Evolutionary conservation across 192 early-diverging fungal genomes (phyloP).

Genomic region (Chytriomyces sp.): DNA sequence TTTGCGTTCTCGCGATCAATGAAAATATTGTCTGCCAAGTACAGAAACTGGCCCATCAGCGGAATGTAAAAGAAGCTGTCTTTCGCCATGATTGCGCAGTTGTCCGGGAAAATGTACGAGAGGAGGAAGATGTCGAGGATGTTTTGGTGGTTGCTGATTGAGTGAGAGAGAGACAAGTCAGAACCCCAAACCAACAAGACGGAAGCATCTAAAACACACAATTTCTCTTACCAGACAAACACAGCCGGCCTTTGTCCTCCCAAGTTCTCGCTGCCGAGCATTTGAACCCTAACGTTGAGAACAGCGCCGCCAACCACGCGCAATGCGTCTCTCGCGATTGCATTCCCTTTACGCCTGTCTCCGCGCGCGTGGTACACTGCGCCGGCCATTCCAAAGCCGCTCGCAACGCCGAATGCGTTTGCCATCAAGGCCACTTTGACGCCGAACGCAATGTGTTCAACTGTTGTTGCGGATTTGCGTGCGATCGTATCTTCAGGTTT

Average conservation of each 20-base stretch:
- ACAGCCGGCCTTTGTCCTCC: conserved; percentile 5
- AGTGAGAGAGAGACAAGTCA: not conserved
- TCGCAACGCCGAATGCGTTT: conserved; percentile 5
- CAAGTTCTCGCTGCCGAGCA: not conserved
- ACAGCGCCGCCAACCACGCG: not conserved
- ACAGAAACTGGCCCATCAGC: conserved; percentile 45
- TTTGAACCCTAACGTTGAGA: not conserved
- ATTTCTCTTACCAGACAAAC: conserved; percentile 12
- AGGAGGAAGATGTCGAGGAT: conserved; percentile 66
- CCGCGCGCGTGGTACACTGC: not conserved
- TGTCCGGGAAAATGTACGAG: conserved; percentile 1
- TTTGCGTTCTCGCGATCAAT: conserved; percentile 80
- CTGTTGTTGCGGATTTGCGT: not conserved
- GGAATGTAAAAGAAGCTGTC: conserved; percentile 2
- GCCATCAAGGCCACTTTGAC: not conserved
- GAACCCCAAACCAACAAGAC: no score
- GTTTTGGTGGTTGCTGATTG: conserved; percentile 75
- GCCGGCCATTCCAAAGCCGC: not conserved
- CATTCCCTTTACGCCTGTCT: not conserved
- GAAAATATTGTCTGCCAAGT: conserved; percentile 78
- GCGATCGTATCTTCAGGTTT: no score
- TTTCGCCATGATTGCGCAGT: conserved; percentile 25
- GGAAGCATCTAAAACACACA: not conserved
- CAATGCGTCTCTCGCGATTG: not conserved
- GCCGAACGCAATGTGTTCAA: not conserved